Evolutionary conservation across 2,329 filamentous ascomycete species (phyloP), one percentile per base, ranked within the genome.

Genomic region (Talaromyces sp.): DNA sequence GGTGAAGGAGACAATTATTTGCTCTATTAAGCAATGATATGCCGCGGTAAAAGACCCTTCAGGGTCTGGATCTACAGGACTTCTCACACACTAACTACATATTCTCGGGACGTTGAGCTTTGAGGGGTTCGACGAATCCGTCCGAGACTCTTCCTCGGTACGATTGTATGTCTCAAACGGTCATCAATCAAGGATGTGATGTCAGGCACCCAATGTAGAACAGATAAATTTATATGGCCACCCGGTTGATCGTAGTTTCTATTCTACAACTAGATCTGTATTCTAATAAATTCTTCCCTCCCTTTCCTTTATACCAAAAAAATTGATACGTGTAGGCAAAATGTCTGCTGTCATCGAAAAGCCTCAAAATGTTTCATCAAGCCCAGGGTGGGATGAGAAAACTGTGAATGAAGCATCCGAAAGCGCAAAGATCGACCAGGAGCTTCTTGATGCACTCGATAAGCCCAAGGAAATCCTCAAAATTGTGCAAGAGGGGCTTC

Each of bases 401-500:
- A 52, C 2, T 12, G 4, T 30, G 14, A 56, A 42, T 30, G 54
- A 27, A 23, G 23, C 23, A 56, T 27, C 31, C 5, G 36, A 44
- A 40, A 40, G 50, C 50, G 6, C 36, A 56, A 10, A 33, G 31
- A 31, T 57, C 63, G 53, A 52, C 57, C 59, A 64, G 65, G 55
- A 53, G 30, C 47, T 66, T 52, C 59, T 65, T 10, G 56, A 62
- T 57, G 40, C 33, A 2, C 56, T 67, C 33, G 64, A 74, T 61
- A 59, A 69, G 34, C 68, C 68, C 31, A 67, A 69, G 36, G 65
- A 70, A 34, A 66, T 76, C 36, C 69, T 70, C 42, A 68, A 70
- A 34, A 68, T 78, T 47, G 68, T 75, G 12, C 70, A 68, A 50
- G 72, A 78, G 62, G 72, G 65, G 33, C 72, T 77, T 47, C 60